Conservation (phyloP, 805 yeast species). For the Komagataella phaffii region DNA sequence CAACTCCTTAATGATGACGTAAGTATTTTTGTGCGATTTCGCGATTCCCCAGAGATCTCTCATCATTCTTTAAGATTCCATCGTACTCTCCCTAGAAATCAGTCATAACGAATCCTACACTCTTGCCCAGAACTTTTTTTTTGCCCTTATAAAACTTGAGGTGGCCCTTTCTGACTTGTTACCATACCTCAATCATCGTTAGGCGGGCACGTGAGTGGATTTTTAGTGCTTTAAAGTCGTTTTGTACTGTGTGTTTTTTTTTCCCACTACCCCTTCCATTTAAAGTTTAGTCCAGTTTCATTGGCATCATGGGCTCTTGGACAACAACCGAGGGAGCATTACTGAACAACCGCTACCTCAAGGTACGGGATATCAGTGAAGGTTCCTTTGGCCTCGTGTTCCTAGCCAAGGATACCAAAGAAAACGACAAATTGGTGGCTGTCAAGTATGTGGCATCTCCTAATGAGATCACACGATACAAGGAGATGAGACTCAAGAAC, state of each 20-base stretch:
- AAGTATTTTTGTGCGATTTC: background rate
- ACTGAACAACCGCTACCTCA: constrained; percentile 49
- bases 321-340: constrained; percentile 19
- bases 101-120: background rate
- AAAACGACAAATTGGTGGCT: constrained; percentile 47
- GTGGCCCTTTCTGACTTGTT: background rate
- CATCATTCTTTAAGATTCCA: background rate
- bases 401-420: constrained; percentile 58
- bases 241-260: background rate
- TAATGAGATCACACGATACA: background rate
- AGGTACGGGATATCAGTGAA: constrained; percentile 66
- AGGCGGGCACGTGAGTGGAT: background rate
- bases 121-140: background rate
- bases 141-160: background rate
- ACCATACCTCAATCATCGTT: background rate
- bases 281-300: background rate
- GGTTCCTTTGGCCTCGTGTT: constrained; percentile 93
- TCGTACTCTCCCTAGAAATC: background rate
- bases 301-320: background rate
- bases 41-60: background rate
- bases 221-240: background rate
- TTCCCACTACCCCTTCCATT: background rate
- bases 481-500: constrained; percentile 18
- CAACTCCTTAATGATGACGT: background rate
- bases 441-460: constrained; percentile 57